Conservation (phyloP, 2,329 filamentous ascomycete species). For the Dothideomycetes sp. region DNA sequence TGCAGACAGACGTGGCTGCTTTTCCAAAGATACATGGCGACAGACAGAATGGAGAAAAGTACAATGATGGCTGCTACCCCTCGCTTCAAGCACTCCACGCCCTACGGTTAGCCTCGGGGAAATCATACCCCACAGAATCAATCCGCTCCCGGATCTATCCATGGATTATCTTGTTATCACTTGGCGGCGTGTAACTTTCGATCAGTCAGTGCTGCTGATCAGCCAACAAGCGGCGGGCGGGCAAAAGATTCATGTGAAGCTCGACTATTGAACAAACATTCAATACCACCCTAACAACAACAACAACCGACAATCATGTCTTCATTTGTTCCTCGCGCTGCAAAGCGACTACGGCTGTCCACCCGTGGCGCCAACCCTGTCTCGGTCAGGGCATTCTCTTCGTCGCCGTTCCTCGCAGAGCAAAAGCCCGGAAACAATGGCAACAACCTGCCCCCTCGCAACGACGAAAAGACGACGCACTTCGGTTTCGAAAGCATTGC, state of each 20-base stretch:
- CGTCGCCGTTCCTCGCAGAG: slow-evolving; percentile 5
- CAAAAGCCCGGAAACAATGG: neutral
- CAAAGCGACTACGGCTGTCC: slow-evolving; percentile 25
- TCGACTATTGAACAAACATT: slow-evolving; percentile 7
- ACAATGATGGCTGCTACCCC: slow-evolving; percentile 5
- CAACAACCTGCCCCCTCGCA: neutral
- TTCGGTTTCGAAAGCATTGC: slow-evolving; percentile 84
- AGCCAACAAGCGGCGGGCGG: neutral
- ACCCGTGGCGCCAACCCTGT: neutral
- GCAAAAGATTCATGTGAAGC: neutral
- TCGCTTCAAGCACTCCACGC: slow-evolving; percentile 2
- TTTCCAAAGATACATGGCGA: neutral
- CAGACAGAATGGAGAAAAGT: neutral
- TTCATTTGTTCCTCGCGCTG: slow-evolving; percentile 20
- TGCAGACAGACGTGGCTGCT: no score
- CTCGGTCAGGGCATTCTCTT: slow-evolving; percentile 3
- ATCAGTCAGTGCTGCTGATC: no score
- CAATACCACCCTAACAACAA: neutral
- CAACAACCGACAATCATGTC: slow-evolving; percentile 22
- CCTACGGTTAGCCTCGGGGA: neutral
- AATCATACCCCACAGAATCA: neutral
- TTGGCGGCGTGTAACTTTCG: slow-evolving; percentile 6
- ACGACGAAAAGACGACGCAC: slow-evolving; percentile 60
- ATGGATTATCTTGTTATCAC: neutral
- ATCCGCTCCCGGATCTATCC: slow-evolving; percentile 8